Evolutionary conservation across 129 eudicot species (phyloP).

Genomic region (Saussurea involucrata): DNA sequence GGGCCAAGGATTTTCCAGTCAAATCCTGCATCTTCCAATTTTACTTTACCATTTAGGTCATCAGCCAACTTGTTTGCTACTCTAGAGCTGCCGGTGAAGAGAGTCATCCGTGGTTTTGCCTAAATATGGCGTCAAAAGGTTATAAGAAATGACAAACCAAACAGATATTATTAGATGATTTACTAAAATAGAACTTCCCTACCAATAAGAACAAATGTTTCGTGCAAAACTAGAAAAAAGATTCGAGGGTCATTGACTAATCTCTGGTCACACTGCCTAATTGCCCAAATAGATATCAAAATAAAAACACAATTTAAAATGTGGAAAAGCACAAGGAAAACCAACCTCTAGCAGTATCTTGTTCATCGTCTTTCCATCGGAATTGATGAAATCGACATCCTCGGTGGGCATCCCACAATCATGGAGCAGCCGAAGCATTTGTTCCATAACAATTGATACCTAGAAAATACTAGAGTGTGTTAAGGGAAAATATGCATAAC

Average conservation of each 20-base stretch:
- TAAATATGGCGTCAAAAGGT: conserved; percentile 16
- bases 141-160: neutral
- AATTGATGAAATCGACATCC: conserved; percentile 95
- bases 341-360: conserved; percentile 82
- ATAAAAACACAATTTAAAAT: neutral
- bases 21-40: conserved; percentile 98
- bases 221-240: neutral
- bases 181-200: neutral
- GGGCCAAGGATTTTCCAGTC: conserved; percentile 99
- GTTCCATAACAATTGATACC: conserved; percentile 97
- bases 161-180: neutral
- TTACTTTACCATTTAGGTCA: conserved; percentile 79
- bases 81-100: conserved; percentile 95
- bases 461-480: conserved; percentile 17
- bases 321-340: conserved; percentile 3
- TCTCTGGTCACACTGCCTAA: neutral
- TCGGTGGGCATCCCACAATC: conserved; percentile 88
- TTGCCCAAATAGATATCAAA: neutral
- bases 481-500: neutral
- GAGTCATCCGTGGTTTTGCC: conserved; percentile 98
- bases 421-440: conserved; percentile 95
- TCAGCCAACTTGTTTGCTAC: conserved; percentile 84
- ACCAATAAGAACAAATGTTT: neutral
- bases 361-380: conserved; percentile 95
- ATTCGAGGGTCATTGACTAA: neutral